Conservation (phyloP, 139 green algal species). For the Mychonastes homosphaera region DNA sequence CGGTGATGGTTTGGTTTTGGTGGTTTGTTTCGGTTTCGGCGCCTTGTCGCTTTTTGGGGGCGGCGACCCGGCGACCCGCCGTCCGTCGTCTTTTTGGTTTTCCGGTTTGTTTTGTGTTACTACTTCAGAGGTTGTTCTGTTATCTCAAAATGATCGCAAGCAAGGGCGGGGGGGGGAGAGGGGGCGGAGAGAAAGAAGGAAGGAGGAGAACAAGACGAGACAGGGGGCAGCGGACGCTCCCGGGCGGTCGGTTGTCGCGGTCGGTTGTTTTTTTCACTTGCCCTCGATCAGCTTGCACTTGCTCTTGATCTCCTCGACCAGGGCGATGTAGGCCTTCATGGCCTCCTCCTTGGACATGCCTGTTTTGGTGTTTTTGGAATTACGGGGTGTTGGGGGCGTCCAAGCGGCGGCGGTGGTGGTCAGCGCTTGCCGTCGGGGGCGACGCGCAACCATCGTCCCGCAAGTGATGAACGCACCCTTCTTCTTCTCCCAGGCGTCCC, state of each 20-base stretch:
- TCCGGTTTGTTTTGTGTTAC: too few species aligned
- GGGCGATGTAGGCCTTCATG: constrained; percentile 46
- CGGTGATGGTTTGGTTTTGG: constrained; percentile 31
- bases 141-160: too few species aligned
- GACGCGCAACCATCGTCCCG: neutral
- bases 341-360: constrained; percentile 41
- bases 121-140: too few species aligned
- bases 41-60: too few species aligned
- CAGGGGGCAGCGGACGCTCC: too few species aligned
- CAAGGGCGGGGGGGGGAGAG: too few species aligned
- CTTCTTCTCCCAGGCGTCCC: constrained; percentile 53
- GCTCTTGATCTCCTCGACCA: neutral
- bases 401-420: constrained; percentile 4
- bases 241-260: neutral
- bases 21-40: neutral
- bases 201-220: too few species aligned
- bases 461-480: constrained; percentile 35
- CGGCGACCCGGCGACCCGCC: too few species aligned
- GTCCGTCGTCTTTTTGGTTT: too few species aligned
- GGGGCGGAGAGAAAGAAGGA: too few species aligned
- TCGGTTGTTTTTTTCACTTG: neutral
- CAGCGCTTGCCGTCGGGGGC: constrained; percentile 1
- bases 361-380: too few species aligned
- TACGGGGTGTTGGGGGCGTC: too few species aligned
- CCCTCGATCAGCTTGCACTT: neutral